Conservation (phyloP, 345 rosid genomes). For the Laguncularia racemosa region DNA sequence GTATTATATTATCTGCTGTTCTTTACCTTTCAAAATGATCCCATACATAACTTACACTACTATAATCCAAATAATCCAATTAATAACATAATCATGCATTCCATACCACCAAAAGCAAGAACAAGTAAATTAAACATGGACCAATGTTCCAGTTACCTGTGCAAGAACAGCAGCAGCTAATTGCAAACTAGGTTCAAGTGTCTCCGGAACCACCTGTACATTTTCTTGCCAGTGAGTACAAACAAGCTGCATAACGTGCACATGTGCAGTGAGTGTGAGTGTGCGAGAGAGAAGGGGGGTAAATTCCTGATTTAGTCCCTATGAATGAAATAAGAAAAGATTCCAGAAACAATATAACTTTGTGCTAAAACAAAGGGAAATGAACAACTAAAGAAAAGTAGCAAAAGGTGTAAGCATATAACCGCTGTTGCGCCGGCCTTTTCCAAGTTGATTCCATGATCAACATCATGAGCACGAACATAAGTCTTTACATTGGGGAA, state of each 20-base stretch:
- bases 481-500: slow-evolving; percentile 93
- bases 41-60: too few relatives aligned
- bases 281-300: too few relatives aligned
- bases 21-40: too few relatives aligned
- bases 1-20: too few relatives aligned
- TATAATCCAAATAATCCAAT: too few relatives aligned
- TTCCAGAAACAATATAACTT: too few relatives aligned
- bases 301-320: too few relatives aligned
- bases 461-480: slow-evolving; percentile 98
- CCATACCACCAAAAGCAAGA: too few relatives aligned
- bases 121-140: neutral
- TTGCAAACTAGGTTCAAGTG: slow-evolving; percentile 96
- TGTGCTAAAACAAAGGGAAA: neutral
- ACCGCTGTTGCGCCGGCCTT: slow-evolving; percentile 98
- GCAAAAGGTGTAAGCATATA: slow-evolving; percentile 21
- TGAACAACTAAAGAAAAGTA: neutral
- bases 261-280: too few relatives aligned
- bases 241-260: neutral
- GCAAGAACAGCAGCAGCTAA: slow-evolving; percentile 99
- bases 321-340: too few relatives aligned
- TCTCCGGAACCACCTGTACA: slow-evolving; percentile 93
- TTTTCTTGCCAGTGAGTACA: slow-evolving; percentile 6
- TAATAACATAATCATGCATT: too few relatives aligned
- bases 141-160: slow-evolving; percentile 42
- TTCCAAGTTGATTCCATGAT: slow-evolving; percentile 89